A percentile compares a stretch with the other conserved stretches of the same genome.
phyloP scores from a whole-genome alignment of 352 stramenopile genomes.

The Phytophthora pseudosyringae region DNA sequence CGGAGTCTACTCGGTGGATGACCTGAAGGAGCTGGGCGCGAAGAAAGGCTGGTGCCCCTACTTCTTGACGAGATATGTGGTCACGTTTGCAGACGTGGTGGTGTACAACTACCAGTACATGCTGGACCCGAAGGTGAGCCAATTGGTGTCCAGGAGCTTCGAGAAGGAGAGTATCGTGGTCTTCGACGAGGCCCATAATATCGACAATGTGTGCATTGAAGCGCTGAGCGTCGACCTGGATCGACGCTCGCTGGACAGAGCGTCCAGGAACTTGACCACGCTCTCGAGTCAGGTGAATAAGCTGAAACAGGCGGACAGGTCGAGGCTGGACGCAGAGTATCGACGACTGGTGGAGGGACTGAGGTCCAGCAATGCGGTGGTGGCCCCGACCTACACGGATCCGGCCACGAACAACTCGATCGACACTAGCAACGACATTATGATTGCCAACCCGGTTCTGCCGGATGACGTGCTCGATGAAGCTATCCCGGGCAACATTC shows the following conservation, averaged over 20 bases:
- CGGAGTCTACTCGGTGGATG: slow-evolving; percentile 97
- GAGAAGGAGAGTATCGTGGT: slow-evolving; percentile 94
- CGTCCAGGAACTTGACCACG: slow-evolving; percentile 90
- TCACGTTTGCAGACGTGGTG: slow-evolving; percentile 97
- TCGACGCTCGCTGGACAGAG: slow-evolving; percentile 90
- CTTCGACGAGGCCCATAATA: slow-evolving; percentile 99
- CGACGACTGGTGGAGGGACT: slow-evolving; percentile 95
- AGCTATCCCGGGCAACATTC: slow-evolving; percentile 98
- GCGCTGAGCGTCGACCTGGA: slow-evolving; percentile 97
- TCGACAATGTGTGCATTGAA: slow-evolving; percentile 99
- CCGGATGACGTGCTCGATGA: slow-evolving; percentile 96
- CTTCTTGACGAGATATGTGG: slow-evolving; percentile 97
- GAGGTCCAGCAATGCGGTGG: slow-evolving; percentile 87
- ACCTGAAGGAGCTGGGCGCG: slow-evolving; percentile 94
- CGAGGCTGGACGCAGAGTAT: slow-evolving; percentile 95
- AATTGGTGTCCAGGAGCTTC: slow-evolving; percentile 93
- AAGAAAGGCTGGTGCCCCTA: slow-evolving; percentile 97
- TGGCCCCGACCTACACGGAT: slow-evolving; percentile 60
- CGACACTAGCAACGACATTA: slow-evolving; percentile 64
- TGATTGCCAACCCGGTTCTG: slow-evolving; percentile 85
- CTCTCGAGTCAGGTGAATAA: slow-evolving; percentile 80
- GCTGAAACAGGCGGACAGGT: slow-evolving; percentile 93
- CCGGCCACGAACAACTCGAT: slow-evolving; percentile 46
- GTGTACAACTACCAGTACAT: slow-evolving; percentile 99
- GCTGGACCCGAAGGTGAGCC: slow-evolving; percentile 97